Conservation (phyloP, 495 filamentous ascomycete genomes). For the Chaetomium tenue region DNA sequence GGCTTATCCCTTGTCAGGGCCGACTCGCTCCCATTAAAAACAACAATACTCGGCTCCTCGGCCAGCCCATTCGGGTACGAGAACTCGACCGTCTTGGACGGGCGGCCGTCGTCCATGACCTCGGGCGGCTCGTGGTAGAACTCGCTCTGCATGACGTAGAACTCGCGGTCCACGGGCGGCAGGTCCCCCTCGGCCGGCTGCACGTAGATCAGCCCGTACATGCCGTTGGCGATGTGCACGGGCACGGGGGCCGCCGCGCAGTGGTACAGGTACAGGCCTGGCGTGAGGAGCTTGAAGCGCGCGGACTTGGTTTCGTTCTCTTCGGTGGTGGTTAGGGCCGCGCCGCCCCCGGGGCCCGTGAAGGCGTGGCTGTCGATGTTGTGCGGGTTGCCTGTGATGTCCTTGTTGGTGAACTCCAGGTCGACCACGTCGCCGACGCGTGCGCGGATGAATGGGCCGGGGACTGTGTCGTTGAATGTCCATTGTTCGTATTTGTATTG, state of each 20-base stretch:
- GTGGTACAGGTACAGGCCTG: constrained; percentile 17
- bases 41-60: constrained; percentile 14
- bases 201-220: constrained; percentile 21
- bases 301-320: constrained; percentile 17
- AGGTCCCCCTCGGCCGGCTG: constrained; percentile 10
- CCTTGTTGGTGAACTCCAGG: constrained; percentile 11
- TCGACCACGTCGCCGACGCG: constrained; percentile 17
- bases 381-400: constrained; percentile 18
- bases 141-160: constrained; percentile 23
- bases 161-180: constrained; percentile 15
- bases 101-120: constrained; percentile 4
- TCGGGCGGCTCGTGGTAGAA: constrained; percentile 23
- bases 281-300: constrained; percentile 13
- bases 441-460: constrained; percentile 19
- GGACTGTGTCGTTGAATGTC: constrained; percentile 20
- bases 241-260: constrained; percentile 19
- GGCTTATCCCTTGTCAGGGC: constrained; percentile 14
- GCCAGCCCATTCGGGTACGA: constrained; percentile 15
- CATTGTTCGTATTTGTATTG: constrained; percentile 21
- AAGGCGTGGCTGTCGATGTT: constrained; percentile 23
- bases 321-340: constrained; percentile 7
- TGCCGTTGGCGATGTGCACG: constrained; percentile 22
- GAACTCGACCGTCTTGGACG: constrained; percentile 8
- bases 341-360: constrained; percentile 18
- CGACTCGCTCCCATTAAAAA: constrained; percentile 17